Evolutionary conservation across 1,284 basidiomycete species (phyloP).

Genomic region (Rhodofomes roseus): DNA sequence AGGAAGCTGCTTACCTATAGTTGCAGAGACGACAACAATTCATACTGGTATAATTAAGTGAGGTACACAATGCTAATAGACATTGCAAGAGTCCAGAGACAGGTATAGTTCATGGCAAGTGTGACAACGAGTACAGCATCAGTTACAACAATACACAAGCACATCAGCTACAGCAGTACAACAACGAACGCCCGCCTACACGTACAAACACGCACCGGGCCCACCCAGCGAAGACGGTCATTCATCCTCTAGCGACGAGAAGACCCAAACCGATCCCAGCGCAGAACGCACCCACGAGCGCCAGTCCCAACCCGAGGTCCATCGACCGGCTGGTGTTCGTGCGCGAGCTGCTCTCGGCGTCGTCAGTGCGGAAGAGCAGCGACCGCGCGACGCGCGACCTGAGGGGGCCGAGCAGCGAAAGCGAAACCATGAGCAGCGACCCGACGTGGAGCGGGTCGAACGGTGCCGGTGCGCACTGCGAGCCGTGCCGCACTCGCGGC

Average conservation of each 20-base stretch:
- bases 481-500: slow-evolving; percentile 1
- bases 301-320: slow-evolving; percentile 24
- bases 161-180: not conserved
- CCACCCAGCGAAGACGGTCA: not conserved
- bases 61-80: not conserved
- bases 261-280: slow-evolving; percentile 34
- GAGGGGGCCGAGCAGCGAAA: slow-evolving; percentile 40
- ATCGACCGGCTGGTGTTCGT: slow-evolving; percentile 4
- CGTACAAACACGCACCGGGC: not conserved
- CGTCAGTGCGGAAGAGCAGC: slow-evolving; percentile 3
- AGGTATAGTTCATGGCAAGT: not conserved
- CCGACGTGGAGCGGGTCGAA: slow-evolving; percentile 49
- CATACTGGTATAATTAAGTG: not conserved
- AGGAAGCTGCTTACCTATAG: not conserved
- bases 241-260: slow-evolving; percentile 7
- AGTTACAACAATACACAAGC: not conserved
- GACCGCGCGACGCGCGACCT: slow-evolving; percentile 19
- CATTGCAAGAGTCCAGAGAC: not conserved
- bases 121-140: not conserved
- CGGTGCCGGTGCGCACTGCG: slow-evolving; percentile 17
- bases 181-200: not conserved
- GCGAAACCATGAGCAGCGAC: slow-evolving; percentile 41
- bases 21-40: not conserved
- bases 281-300: slow-evolving; percentile 31
- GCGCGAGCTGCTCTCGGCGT: not conserved